These are phyloP conservation scores for Penicillium sp. DNA, from an alignment of 2,329 filamentous ascomycete species.

Conservation along the genomic window DNA sequence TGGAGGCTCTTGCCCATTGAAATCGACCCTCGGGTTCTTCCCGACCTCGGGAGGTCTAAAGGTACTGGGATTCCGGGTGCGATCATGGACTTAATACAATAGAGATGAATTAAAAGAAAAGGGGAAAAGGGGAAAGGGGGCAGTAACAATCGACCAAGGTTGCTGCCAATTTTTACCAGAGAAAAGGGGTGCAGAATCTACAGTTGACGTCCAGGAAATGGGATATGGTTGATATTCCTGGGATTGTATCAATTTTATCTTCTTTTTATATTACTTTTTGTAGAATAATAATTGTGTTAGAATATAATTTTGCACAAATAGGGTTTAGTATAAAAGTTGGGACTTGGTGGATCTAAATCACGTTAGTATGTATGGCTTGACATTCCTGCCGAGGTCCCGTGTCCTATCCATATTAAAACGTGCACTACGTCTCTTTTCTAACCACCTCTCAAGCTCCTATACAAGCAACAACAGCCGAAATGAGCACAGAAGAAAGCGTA, in stretches of 20 bases:
- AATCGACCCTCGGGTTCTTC: neutral
- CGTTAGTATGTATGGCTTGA: neutral
- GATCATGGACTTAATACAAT: neutral
- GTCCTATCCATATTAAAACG: neutral
- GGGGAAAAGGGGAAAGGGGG: neutral
- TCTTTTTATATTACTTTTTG: neutral
- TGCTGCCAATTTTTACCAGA: neutral
- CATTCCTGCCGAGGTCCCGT: neutral
- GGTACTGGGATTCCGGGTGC: neutral
- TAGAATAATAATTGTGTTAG: neutral
- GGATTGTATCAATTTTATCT: neutral
- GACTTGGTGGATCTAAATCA: neutral
- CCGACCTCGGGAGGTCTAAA: too few relatives aligned
- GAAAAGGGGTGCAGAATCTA: neutral
- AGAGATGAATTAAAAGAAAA: neutral
- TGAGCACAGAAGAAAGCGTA: slow-evolving; percentile 51
- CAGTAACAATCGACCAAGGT: neutral
- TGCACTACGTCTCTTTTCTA: neutral
- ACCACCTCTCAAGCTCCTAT: neutral
- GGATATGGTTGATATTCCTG: neutral
- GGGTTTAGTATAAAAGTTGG: neutral
- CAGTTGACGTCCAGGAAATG: too few relatives aligned
- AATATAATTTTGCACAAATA: neutral
- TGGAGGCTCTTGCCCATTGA: neutral
- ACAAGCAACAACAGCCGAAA: neutral